Percentiles rank a stretch among this genome's conserved stretches.
Conservation (phyloP, 805 yeast species). For the Cyberlindnera maritima region DNA sequence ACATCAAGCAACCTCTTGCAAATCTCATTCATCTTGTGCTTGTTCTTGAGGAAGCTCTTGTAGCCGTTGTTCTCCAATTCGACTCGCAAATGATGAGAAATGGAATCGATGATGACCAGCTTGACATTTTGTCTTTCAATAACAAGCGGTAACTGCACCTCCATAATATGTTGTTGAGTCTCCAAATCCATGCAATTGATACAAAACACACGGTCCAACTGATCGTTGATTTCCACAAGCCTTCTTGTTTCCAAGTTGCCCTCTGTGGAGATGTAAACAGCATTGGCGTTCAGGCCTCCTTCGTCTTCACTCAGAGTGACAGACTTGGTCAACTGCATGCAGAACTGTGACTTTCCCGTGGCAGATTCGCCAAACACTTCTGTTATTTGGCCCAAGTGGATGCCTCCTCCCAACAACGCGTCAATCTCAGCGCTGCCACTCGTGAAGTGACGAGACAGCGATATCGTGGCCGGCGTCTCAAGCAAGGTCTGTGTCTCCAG, state of each 20-base stretch:
- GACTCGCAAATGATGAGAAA: conserved; percentile 76
- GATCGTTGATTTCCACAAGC: conserved; percentile 44
- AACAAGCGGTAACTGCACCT: conserved; percentile 65
- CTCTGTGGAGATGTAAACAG: conserved; percentile 82
- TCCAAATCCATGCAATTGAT: conserved; percentile 66
- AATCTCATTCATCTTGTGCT: conserved; percentile 38
- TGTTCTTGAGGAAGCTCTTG: conserved; percentile 33
- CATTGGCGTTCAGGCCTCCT: conserved; percentile 49
- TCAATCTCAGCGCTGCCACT: conserved; percentile 56
- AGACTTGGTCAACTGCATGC: conserved; percentile 61
- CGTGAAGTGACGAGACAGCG: conserved; percentile 36
- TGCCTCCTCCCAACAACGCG: conserved; percentile 50
- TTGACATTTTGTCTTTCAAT: conserved; percentile 42
- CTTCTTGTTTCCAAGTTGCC: conserved; percentile 66
- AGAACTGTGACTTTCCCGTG: conserved; percentile 80
- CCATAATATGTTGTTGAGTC: conserved; percentile 68
- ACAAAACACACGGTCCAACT: conserved; percentile 43
- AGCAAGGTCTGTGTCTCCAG: not conserved
- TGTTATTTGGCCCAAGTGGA: conserved; percentile 52
- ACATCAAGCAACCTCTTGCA: conserved; percentile 47
- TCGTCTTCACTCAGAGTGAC: conserved; percentile 48
- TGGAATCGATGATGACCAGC: conserved; percentile 72
- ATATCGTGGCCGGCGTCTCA: conserved; percentile 2
- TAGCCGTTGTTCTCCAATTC: conserved; percentile 39
- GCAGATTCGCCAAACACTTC: conserved; percentile 86